phyloP scores from a whole-genome alignment of 139 green algal genomes.

The Raphidocelis subcapitata region DNA sequence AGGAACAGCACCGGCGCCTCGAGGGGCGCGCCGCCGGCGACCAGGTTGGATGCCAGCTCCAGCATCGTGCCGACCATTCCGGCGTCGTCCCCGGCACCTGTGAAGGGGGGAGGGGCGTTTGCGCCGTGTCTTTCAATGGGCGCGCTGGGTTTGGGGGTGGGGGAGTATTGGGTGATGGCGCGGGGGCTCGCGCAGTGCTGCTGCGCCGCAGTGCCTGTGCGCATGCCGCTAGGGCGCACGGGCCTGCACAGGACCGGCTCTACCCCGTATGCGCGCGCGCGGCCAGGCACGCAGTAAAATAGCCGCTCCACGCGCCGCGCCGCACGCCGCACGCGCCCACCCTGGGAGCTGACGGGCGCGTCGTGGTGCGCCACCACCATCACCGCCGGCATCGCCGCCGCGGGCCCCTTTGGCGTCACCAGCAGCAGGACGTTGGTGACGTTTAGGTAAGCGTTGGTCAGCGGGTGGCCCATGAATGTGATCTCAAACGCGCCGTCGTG shows the following conservation, averaged over 20 bases:
- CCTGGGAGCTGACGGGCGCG: constrained; percentile 21
- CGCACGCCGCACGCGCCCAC: too few relatives aligned
- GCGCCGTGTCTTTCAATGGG: background rate
- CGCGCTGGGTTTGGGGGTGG: background rate
- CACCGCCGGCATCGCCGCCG: constrained; percentile 15
- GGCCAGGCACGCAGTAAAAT: too few relatives aligned
- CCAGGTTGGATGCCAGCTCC: constrained; percentile 22
- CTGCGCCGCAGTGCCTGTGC: background rate
- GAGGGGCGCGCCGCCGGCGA: background rate
- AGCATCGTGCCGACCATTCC: constrained; percentile 24
- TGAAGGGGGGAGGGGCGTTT: background rate
- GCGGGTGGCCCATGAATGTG: background rate
- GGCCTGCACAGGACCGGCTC: background rate
- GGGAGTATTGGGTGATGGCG: background rate
- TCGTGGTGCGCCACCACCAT: constrained; percentile 31
- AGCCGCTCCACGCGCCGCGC: too few relatives aligned
- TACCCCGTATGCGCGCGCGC: background rate
- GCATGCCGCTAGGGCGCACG: background rate
- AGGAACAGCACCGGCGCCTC: constrained; percentile 22
- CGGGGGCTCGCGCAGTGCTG: background rate
- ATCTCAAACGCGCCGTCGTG: background rate
- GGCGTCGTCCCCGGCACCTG: constrained; percentile 30
- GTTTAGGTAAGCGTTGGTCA: constrained; percentile 16
- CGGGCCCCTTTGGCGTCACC: constrained; percentile 1
- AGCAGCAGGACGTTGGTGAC: constrained; percentile 29